Percentiles rank a stretch among this genome's conserved stretches.
phyloP scores from a whole-genome alignment of 169 alveolate genomes.

The Plasmodium blacklocki region DNA sequence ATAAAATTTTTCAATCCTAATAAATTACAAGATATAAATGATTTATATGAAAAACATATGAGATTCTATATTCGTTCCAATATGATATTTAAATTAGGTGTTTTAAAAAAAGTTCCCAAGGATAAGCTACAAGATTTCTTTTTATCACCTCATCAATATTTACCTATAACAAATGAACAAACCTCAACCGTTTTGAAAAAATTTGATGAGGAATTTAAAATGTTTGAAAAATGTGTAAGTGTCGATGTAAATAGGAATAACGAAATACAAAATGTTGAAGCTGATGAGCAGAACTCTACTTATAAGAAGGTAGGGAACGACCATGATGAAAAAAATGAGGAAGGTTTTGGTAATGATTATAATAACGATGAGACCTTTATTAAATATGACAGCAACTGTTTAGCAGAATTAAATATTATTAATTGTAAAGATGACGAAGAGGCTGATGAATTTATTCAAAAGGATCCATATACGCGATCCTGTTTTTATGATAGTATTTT shows the following conservation, averaged over 20 bases:
- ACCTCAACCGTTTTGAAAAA: conserved; percentile 14
- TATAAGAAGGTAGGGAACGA: too few relatives aligned
- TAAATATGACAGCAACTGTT: conserved; percentile 4
- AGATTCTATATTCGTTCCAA: conserved; percentile 77
- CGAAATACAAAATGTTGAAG: conserved; percentile 2
- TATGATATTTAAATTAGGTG: conserved; percentile 63
- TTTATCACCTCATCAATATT: conserved; percentile 73
- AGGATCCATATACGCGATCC: conserved; percentile 77
- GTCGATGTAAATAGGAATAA: conserved; percentile 13
- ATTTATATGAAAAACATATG: conserved; percentile 78
- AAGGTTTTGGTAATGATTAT: neutral
- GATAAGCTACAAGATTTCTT: conserved; percentile 61
- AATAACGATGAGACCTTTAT: neutral
- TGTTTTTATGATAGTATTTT: conserved; percentile 74
- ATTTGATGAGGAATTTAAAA: conserved; percentile 34
- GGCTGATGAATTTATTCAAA: conserved; percentile 75
- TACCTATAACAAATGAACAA: conserved; percentile 78
- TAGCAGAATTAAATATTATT: conserved; percentile 71
- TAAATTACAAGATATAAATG: conserved; percentile 34
- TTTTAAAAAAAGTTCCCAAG: conserved; percentile 39
- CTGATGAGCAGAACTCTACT: neutral
- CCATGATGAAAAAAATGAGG: neutral
- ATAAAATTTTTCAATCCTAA: conserved; percentile 33
- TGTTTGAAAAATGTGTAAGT: conserved; percentile 14
- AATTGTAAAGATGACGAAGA: conserved; percentile 72